phyloP scores from a whole-genome alignment of 176 grass and related monocot genomes.

The Lolium perenne region DNA sequence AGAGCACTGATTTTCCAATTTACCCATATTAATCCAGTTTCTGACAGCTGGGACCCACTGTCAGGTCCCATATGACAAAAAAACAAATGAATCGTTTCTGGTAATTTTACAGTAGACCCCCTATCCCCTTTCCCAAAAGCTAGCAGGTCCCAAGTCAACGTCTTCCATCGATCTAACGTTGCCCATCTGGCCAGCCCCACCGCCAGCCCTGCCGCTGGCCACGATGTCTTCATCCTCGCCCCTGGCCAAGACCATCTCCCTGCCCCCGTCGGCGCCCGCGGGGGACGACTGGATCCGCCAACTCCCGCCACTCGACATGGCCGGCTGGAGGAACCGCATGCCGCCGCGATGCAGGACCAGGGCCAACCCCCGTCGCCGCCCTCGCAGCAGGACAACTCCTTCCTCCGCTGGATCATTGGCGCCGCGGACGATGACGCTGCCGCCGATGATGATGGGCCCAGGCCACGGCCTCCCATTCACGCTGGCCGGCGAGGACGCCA shows the following conservation, averaged over 20 bases:
- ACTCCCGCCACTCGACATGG: slow-evolving; percentile 60
- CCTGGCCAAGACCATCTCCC: slow-evolving; percentile 47
- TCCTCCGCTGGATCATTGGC: slow-evolving; percentile 83
- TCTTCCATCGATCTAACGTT: too few relatives aligned
- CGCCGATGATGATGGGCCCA: slow-evolving; percentile 9
- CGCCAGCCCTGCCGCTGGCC: slow-evolving; percentile 41
- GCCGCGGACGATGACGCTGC: slow-evolving; percentile 35
- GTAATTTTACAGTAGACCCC: too few relatives aligned
- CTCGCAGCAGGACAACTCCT: slow-evolving; percentile 66
- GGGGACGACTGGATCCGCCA: slow-evolving; percentile 49
- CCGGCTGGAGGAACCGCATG: slow-evolving; percentile 22
- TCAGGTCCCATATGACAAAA: too few relatives aligned
- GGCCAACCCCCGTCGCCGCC: background rate
- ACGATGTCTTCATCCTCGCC: slow-evolving; percentile 55
- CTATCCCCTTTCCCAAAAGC: too few relatives aligned
- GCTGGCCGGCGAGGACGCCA: slow-evolving; percentile 43
- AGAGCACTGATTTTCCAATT: too few relatives aligned
- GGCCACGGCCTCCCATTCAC: slow-evolving; percentile 39
- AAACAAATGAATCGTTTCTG: too few relatives aligned
- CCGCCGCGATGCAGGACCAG: background rate
- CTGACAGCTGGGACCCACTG: too few relatives aligned
- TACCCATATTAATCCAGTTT: too few relatives aligned
- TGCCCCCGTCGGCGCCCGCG: slow-evolving; percentile 37
- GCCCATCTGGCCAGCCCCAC: too few relatives aligned
- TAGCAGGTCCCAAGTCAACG: too few relatives aligned